phyloP scores from a whole-genome alignment of 2,329 filamentous ascomycete species.

The Xylariaceae sp. region DNA sequence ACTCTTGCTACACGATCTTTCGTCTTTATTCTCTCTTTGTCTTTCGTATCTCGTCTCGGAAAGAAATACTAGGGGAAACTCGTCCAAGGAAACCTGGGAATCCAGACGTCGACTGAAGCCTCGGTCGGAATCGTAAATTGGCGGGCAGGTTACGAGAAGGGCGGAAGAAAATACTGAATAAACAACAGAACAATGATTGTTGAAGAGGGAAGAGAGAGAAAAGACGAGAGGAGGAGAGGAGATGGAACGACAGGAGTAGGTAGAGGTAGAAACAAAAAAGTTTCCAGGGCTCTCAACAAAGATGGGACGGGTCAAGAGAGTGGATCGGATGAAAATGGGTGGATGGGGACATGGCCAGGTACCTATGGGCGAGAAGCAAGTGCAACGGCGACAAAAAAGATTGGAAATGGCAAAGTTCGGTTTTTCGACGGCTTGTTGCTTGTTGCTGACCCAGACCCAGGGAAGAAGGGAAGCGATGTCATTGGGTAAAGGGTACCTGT shows the following conservation, averaged over 20 bases:
- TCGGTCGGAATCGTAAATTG: constrained; percentile 5
- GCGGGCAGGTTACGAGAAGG: constrained; percentile 8
- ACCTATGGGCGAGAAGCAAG: background rate
- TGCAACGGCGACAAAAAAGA: constrained; percentile 16
- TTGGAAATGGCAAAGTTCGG: constrained; percentile 22
- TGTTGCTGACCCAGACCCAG: background rate
- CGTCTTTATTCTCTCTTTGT: background rate
- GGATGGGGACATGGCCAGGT: background rate
- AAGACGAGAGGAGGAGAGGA: constrained; percentile 19
- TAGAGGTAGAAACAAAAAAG: constrained; percentile 11
- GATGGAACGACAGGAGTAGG: constrained; percentile 16
- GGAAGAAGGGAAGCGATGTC: background rate
- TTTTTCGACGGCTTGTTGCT: constrained; percentile 8
- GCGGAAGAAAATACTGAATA: constrained; percentile 10
- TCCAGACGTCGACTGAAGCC: background rate
- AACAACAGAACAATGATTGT: constrained; percentile 20
- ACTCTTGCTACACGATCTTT: constrained; percentile 7
- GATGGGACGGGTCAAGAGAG: constrained; percentile 1
- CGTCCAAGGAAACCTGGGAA: constrained; percentile 8
- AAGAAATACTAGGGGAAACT: background rate
- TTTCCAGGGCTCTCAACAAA: constrained; percentile 9
- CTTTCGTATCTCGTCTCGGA: constrained; percentile 6
- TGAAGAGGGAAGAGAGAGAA: constrained; percentile 21
- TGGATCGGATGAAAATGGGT: background rate
- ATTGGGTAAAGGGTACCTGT: constrained; percentile 6